Percentiles rank a stretch among this genome's conserved stretches.
Conservation (phyloP, 352 stramenopile genomes). For the Pythium oligandrum region DNA sequence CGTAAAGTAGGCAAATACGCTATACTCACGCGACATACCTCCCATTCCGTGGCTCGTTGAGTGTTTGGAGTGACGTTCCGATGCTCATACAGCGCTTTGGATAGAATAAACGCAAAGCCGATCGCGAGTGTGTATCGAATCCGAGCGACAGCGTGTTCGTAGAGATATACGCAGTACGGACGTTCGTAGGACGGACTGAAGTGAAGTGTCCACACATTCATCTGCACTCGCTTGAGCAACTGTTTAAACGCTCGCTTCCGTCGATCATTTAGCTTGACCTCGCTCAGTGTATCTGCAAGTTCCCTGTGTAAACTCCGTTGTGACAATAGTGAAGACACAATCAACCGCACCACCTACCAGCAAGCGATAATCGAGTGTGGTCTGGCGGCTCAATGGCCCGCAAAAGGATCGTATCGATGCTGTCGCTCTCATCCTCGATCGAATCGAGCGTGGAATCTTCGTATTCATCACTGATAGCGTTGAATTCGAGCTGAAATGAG, state of each 20-base stretch:
- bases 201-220: constrained; percentile 35
- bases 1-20: too few relatives aligned
- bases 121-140: constrained; percentile 33
- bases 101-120: constrained; percentile 22
- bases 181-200: constrained; percentile 29
- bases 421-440: neutral
- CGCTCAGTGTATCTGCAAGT: constrained; percentile 21
- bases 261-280: constrained; percentile 24
- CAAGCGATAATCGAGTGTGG: constrained; percentile 18
- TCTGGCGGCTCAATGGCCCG: constrained; percentile 29
- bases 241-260: constrained; percentile 33
- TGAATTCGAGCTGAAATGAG: too few relatives aligned
- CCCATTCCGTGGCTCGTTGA: neutral
- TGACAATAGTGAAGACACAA: too few relatives aligned
- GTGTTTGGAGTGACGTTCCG: constrained; percentile 1
- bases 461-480: too few relatives aligned
- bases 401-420: constrained; percentile 22
- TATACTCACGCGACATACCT: too few relatives aligned
- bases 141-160: constrained; percentile 22
- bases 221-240: constrained; percentile 27
- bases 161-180: constrained; percentile 22
- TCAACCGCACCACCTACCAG: constrained; percentile 1
- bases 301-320: too few relatives aligned
- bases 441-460: too few relatives aligned
- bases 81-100: constrained; percentile 25